Evolutionary conservation across 2,329 filamentous ascomycete species (phyloP).

Genomic region (Curvularia sp.): DNA sequence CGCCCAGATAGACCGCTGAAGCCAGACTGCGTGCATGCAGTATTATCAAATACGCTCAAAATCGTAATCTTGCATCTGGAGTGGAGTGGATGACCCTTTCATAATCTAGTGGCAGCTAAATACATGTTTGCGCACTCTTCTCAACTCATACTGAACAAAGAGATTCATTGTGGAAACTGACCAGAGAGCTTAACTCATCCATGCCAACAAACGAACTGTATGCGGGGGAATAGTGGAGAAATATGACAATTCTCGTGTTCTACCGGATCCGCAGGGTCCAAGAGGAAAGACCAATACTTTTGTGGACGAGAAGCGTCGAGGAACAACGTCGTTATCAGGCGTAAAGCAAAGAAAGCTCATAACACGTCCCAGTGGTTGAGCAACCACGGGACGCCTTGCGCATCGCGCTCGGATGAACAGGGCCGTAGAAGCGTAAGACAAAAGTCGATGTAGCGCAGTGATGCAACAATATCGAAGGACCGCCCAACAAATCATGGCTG

Average conservation of each 20-base stretch:
- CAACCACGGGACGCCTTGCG: constrained; percentile 29
- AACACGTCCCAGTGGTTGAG: constrained; percentile 23
- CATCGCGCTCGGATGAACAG: constrained; percentile 20
- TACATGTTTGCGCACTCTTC: constrained; percentile 45
- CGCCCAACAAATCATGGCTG: constrained; percentile 34
- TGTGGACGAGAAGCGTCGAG: constrained; percentile 33
- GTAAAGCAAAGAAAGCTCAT: constrained; percentile 24
- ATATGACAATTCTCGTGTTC: constrained; percentile 34
- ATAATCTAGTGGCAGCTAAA: constrained; percentile 43
- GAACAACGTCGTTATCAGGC: constrained; percentile 31
- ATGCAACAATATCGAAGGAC: constrained; percentile 31
- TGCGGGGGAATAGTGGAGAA: constrained; percentile 31
- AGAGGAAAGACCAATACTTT: constrained; percentile 44
- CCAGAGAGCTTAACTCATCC: constrained; percentile 15
- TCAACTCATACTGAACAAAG: constrained; percentile 35
- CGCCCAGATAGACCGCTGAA: not conserved
- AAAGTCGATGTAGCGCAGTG: constrained; percentile 19
- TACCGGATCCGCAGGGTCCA: constrained; percentile 30
- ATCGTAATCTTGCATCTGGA: not conserved
- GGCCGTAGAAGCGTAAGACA: constrained; percentile 21
- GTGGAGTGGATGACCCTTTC: constrained; percentile 36
- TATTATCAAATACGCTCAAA: not conserved
- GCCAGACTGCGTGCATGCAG: not conserved
- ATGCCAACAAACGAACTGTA: constrained; percentile 8
- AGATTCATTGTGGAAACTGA: constrained; percentile 25